Base-by-base conservation (phyloP, 805 yeast species). In the Komagataella kurtzmanii region DNA sequence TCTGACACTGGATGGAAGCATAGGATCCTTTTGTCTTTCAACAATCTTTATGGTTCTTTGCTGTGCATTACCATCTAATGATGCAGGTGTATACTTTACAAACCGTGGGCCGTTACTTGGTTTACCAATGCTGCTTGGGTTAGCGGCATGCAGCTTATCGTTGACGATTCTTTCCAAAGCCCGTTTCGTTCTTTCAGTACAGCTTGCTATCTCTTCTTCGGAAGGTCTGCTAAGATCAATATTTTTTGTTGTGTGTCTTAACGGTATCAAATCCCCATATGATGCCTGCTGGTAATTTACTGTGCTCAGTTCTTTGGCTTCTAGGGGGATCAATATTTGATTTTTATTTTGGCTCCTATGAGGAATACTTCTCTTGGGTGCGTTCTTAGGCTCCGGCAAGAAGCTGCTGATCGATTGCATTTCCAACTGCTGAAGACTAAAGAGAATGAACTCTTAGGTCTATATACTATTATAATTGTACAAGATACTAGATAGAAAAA, bases 1-100 rank as follows among this genome's bases (percentile, higher is more conserved):
- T 48, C 81, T 83, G 66, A 83, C 81, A 52, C 80, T 79, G 0
- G 90, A 81, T 0, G 97, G 97, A 43, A 87, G 80, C 76, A 90
- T 75, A 0, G 98, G 98, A 67, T 91, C 98, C 48, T 76, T 74
- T 54, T 80, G 75, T 47, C 72, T 76, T 51, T 83, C 87, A 12
- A 81, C 80, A 46, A 90, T 79, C 58, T 81, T 81, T 24, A 89
- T 75, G 3, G 74, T 67, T 52, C 87, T 65, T 46, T 59, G 59
- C 53, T 70, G 70, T 44, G 40, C 10, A 14, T 30, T 30, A 30
- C n/a, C 40, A 8, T 30, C 40, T 30, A 30, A 30, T 30, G 40
- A 30, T 30, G 40, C 40, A 30, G 40, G 40, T 10, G 40, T 30
- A 30, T 30, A 30, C 10, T 30, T 30, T 8, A 30, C 40, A 30